Conservation (phyloP, 2,329 filamentous ascomycete species). For the Zymoseptoria tritici region DNA sequence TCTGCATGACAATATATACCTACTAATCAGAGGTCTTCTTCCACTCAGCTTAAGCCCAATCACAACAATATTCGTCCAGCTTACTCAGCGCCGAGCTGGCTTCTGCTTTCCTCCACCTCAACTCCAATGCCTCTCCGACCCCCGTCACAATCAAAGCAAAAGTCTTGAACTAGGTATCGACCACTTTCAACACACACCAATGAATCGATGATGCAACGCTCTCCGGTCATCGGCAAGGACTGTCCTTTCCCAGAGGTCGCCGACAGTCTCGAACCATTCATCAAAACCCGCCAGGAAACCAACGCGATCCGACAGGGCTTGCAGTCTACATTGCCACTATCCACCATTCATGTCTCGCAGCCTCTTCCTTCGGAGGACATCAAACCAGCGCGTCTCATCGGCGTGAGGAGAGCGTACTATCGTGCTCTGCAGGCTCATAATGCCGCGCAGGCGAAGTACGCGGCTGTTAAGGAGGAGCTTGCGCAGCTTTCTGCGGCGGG, state of each 20-base stretch:
- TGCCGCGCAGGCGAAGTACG: slow-evolving; percentile 23
- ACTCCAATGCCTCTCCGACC: background rate
- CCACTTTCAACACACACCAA: no score
- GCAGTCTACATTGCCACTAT: slow-evolving; percentile 20
- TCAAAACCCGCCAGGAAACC: slow-evolving; percentile 24
- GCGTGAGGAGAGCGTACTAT: slow-evolving; percentile 27
- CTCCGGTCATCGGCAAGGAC: background rate
- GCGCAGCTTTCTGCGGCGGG: slow-evolving; percentile 6
- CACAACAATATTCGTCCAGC: background rate
- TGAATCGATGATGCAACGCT: background rate
- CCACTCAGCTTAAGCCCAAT: no score
- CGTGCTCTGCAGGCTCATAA: slow-evolving; percentile 25
- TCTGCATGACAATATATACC: no score
- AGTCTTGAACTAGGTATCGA: no score
- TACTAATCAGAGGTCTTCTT: no score
- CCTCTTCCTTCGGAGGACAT: slow-evolving; percentile 1
- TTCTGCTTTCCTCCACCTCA: background rate
- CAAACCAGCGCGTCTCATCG: slow-evolving; percentile 15
- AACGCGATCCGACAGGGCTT: slow-evolving; percentile 21
- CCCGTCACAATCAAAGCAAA: no score
- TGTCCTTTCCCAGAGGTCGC: slow-evolving; percentile 26
- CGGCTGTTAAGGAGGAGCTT: slow-evolving; percentile 24
- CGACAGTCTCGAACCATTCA: slow-evolving; percentile 24
- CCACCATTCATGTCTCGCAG: slow-evolving; percentile 6
- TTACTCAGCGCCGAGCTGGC: background rate